A percentile compares a stretch with the other conserved stretches of the same genome.
Evolutionary conservation across 1,139 yeast species (phyloP).

Genomic region (Yamadazyma pseudoaaseri): DNA sequence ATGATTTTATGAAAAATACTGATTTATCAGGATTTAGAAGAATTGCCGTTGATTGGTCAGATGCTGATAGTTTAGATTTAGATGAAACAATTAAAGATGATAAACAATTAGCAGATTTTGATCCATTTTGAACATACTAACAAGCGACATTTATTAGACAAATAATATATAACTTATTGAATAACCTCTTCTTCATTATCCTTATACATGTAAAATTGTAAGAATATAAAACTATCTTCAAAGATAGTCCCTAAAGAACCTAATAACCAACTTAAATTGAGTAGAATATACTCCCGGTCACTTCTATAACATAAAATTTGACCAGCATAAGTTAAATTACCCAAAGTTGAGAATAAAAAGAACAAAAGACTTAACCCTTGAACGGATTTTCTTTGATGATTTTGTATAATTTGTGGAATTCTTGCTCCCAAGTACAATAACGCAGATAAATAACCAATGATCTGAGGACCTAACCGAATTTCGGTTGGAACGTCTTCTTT

Average conservation of each 20-base stretch:
- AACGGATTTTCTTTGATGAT: constrained; percentile 66
- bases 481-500: constrained; percentile 12
- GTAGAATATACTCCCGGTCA: constrained; percentile 56
- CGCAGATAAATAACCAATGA: constrained; percentile 73
- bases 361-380: constrained; percentile 73
- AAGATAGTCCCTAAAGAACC: constrained; percentile 74
- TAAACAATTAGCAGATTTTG: constrained; percentile 43
- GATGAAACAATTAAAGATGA: constrained; percentile 21
- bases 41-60: constrained; percentile 67
- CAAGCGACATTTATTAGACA: no score
- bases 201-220: constrained; percentile 63
- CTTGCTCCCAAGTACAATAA: constrained; percentile 71
- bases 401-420: constrained; percentile 76
- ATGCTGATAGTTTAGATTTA: constrained; percentile 48
- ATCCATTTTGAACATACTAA: constrained; percentile 25
- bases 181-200: constrained; percentile 20
- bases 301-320: constrained; percentile 68
- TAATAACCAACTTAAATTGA: constrained; percentile 71
- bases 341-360: constrained; percentile 71
- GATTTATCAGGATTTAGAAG: constrained; percentile 53
- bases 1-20: constrained; percentile 67
- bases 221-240: constrained; percentile 62
- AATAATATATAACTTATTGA: no score
- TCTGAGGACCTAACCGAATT: constrained; percentile 59
- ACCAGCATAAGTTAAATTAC: constrained; percentile 74